Base-by-base conservation (phyloP, 805 yeast genomes). In the Yueomyces sp. region DNA sequence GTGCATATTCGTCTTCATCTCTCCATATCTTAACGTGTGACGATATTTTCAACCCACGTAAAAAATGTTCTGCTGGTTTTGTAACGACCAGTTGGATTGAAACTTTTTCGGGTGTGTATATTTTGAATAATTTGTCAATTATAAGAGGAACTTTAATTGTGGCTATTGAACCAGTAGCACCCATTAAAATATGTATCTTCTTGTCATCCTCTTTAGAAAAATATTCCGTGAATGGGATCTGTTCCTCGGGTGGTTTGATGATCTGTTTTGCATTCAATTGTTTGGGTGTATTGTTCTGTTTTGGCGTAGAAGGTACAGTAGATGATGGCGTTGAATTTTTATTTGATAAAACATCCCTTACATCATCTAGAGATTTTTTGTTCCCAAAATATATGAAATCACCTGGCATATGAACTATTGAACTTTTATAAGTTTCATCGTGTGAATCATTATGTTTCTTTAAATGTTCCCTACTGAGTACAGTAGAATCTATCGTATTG, bases 141-240 rank as follows among this genome's bases (percentile, higher is more conserved):
- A 92, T 86, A 50, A 82, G 62, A 0, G 96, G 95, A 27, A 92
- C 80, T 61, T 92, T 92, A 49, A 92, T 86, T 2, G 97, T 85
- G 4, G 98, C 98, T 3, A 92, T 96, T 2, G 95, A 84, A 1
- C 98, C 98, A 1, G 97, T 85, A 26, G 94, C 94, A 26, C 94
- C 98, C 38, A 92, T 69, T 45, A 92, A 67, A 39, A 92, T 79
- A 61, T 92, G 98, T 45, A 85, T 70, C 56, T 87, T 88, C 39
- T 80, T 83, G 58, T 85, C 95, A 57, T 85, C 92, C 53, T 79
- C 64, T 53, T 77, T 78, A 44, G 76, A 74, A 46, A 84, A 68
- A 57, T 77, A 83, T 50, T 82, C 79, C 31, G 80, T 80, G 52
- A 83, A 83, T 28, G 90, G 90, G 1, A 79, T 79, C 19, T 79